Conservation (phyloP, 2,329 filamentous ascomycete genomes). For the Diaporthe batatas region DNA sequence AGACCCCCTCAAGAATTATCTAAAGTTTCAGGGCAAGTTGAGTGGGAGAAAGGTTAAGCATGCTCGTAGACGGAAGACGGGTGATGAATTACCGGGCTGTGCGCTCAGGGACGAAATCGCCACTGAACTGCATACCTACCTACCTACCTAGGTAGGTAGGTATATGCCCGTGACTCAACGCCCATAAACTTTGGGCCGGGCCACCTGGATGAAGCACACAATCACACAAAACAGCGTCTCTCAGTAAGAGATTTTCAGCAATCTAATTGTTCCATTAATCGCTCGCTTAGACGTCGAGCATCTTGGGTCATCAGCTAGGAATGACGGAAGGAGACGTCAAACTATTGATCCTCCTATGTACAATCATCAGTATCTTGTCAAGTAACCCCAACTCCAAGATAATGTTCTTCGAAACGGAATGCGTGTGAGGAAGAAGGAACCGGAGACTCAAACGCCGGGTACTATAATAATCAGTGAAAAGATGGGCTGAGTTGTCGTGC, state of each 20-base stretch:
- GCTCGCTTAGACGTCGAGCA: constrained; percentile 20
- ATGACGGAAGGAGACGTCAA: constrained; percentile 19
- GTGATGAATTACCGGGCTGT: not conserved
- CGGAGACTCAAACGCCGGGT: constrained; percentile 24
- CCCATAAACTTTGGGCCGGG: not conserved
- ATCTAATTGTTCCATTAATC: constrained; percentile 34
- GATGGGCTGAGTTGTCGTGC: constrained; percentile 33
- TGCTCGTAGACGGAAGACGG: not conserved
- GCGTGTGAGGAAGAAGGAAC: not conserved
- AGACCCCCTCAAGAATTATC: not conserved
- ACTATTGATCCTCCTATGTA: constrained; percentile 39
- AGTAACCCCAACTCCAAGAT: constrained; percentile 30
- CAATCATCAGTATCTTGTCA: constrained; percentile 42
- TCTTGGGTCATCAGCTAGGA: constrained; percentile 4
- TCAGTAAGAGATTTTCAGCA: not conserved
- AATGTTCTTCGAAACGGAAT: constrained; percentile 12
- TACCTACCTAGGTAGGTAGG: too few relatives aligned
- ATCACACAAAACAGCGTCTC: not conserved
- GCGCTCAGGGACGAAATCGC: constrained; percentile 3
- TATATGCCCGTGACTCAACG: not conserved
- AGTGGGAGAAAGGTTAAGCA: not conserved
- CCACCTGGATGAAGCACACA: not conserved
- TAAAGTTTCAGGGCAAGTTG: not conserved
- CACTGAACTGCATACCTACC: not conserved
- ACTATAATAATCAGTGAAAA: constrained; percentile 43